phyloP scores from a whole-genome alignment of 805 yeast species.

The Yamadazyma olivae region DNA sequence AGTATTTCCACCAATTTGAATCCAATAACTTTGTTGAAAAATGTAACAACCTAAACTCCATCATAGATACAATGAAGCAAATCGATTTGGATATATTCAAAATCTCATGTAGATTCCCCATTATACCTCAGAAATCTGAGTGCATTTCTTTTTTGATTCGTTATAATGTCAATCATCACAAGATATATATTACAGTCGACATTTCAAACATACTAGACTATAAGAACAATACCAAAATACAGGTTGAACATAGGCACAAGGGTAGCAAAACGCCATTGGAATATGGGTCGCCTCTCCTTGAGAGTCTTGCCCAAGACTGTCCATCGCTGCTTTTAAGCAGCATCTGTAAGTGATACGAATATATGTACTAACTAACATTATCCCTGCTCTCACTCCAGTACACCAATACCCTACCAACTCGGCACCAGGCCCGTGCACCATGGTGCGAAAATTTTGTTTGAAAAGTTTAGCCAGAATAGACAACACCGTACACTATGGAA shows the following conservation, averaged over 20 bases:
- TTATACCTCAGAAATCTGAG: slow-evolving; percentile 4
- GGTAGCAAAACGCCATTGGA: too few relatives aligned
- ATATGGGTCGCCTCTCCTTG: too few relatives aligned
- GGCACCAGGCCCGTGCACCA: too few relatives aligned
- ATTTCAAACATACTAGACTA: background rate
- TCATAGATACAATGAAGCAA: slow-evolving; percentile 17
- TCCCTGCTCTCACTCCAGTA: too few relatives aligned
- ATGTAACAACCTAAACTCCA: slow-evolving; percentile 14
- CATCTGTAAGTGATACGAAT: too few relatives aligned
- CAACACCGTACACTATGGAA: background rate
- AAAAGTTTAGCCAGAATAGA: background rate
- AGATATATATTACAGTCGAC: slow-evolving; percentile 1
- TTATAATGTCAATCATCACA: slow-evolving; percentile 2
- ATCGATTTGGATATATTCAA: slow-evolving; percentile 30
- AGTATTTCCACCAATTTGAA: slow-evolving; percentile 1
- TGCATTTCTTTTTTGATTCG: background rate
- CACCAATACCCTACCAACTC: too few relatives aligned
- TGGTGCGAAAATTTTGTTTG: background rate
- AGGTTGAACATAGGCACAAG: too few relatives aligned
- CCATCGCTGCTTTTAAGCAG: too few relatives aligned
- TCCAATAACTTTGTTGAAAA: slow-evolving; percentile 13
- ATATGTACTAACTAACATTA: too few relatives aligned
- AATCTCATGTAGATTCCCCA: slow-evolving; percentile 27
- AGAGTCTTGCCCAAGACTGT: too few relatives aligned
- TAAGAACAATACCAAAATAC: too few relatives aligned